Evolutionary conservation across 2,329 filamentous ascomycete genomes (phyloP).

Genomic region (Coleophoma cylindrospora): DNA sequence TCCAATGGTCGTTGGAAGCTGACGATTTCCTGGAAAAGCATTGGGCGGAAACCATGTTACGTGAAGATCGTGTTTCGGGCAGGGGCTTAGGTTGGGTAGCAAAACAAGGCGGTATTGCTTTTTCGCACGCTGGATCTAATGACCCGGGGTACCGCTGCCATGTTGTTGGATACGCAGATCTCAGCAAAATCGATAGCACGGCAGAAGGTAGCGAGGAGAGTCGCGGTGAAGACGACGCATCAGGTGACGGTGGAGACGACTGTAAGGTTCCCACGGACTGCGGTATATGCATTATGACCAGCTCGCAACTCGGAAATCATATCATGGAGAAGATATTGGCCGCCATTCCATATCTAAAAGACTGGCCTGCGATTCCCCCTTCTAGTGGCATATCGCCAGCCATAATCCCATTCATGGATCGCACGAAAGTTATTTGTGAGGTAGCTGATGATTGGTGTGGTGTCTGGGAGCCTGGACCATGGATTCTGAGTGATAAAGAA

Average conservation of each 20-base stretch:
- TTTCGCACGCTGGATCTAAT: constrained; percentile 7
- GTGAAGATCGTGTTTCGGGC: constrained; percentile 3
- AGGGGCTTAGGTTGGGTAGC: constrained; percentile 6
- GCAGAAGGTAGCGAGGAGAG: neutral
- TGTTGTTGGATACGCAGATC: constrained; percentile 5
- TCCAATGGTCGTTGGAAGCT: constrained; percentile 4
- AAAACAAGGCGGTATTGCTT: neutral
- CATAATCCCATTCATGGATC: neutral
- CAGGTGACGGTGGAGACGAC: neutral
- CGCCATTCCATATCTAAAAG: constrained; percentile 1
- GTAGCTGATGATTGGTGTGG: neutral
- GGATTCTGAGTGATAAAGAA: neutral
- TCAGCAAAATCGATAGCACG: neutral
- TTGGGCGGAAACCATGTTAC: constrained; percentile 7
- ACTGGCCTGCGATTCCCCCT: neutral
- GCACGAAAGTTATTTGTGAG: neutral
- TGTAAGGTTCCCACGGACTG: neutral
- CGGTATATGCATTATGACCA: constrained; percentile 9
- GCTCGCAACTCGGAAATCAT: constrained; percentile 1
- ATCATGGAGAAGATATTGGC: constrained; percentile 2
- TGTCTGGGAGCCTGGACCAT: neutral
- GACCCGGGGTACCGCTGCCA: constrained; percentile 6
- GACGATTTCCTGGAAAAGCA: constrained; percentile 3
- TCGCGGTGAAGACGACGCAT: neutral
- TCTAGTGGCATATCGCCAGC: neutral